These are phyloP conservation scores for Cyclotella kingstonii DNA, from an alignment of 108 stramenopile genomes.

Conservation along the genomic window DNA sequence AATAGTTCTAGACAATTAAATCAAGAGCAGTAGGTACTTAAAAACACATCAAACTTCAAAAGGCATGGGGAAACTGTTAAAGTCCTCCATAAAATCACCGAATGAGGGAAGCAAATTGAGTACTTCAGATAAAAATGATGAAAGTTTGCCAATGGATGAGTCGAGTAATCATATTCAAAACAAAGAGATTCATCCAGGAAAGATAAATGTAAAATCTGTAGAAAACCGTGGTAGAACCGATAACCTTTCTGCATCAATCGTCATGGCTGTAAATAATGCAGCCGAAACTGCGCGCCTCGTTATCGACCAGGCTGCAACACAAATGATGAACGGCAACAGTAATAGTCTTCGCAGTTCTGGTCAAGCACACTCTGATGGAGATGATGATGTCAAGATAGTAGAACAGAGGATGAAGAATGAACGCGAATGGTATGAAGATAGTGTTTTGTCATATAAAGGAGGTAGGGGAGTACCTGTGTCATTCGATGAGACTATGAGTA, in stretches of 20 bases:
- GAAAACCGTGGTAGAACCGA: not conserved
- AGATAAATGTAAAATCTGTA: not conserved
- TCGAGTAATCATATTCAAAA: too few relatives aligned
- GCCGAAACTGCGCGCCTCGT: constrained; percentile 34
- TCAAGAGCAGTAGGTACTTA: too few relatives aligned
- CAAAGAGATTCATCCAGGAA: not conserved
- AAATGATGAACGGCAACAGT: not conserved
- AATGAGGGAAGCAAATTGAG: too few relatives aligned
- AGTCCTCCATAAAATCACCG: too few relatives aligned
- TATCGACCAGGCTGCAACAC: constrained; percentile 10
- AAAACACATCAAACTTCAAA: too few relatives aligned
- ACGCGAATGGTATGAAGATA: not conserved
- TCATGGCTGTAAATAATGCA: constrained; percentile 9
- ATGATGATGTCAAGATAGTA: constrained; percentile 5
- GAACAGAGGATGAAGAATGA: not conserved
- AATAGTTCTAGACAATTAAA: too few relatives aligned
- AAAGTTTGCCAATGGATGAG: too few relatives aligned
- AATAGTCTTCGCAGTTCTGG: not conserved
- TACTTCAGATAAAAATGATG: too few relatives aligned
- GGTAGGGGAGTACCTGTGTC: not conserved
- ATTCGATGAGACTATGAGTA: not conserved
- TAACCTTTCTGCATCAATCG: constrained; percentile 20
- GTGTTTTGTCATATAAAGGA: not conserved
- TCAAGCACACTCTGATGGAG: not conserved
- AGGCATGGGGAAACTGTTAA: too few relatives aligned